These are phyloP conservation scores for Protea cynaroides DNA, from an alignment of 164 flowering plant species.

Conservation along the genomic window DNA sequence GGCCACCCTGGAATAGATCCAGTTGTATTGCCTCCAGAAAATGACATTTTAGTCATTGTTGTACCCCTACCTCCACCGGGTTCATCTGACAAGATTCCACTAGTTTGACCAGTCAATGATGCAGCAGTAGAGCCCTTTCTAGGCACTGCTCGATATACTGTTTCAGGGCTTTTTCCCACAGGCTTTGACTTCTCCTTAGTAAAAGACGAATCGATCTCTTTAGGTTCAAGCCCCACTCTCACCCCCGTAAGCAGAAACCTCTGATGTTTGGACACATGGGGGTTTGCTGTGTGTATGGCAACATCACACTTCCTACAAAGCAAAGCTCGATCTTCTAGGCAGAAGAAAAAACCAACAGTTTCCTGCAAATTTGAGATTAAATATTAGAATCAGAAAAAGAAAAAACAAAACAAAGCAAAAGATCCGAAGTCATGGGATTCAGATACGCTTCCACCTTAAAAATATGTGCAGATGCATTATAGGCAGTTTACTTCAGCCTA, in stretches of 20 bases:
- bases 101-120: slow-evolving; percentile 21
- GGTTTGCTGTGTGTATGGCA: slow-evolving; percentile 70
- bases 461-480: too few relatives aligned
- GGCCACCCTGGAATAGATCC: slow-evolving; percentile 61
- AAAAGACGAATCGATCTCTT: slow-evolving; percentile 36
- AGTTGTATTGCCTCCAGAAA: slow-evolving; percentile 44
- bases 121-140: slow-evolving; percentile 20
- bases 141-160: slow-evolving; percentile 16
- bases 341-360: slow-evolving; percentile 76
- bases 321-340: slow-evolving; percentile 88
- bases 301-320: slow-evolving; percentile 89
- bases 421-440: too few relatives aligned
- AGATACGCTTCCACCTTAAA: too few relatives aligned
- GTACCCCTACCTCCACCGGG: slow-evolving; percentile 28
- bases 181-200: slow-evolving; percentile 33
- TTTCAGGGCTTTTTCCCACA: slow-evolving; percentile 23
- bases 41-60: slow-evolving; percentile 23
- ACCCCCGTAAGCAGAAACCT: slow-evolving; percentile 94
- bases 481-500: too few relatives aligned
- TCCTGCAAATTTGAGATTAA: slow-evolving; percentile 43
- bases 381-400: too few relatives aligned
- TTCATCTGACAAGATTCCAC: slow-evolving; percentile 21
- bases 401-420: too few relatives aligned
- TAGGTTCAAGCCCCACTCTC: slow-evolving; percentile 68
- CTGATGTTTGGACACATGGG: slow-evolving; percentile 62